Conservation (phyloP, 2,329 filamentous ascomycete species). For the Ceratocystis destructans region DNA sequence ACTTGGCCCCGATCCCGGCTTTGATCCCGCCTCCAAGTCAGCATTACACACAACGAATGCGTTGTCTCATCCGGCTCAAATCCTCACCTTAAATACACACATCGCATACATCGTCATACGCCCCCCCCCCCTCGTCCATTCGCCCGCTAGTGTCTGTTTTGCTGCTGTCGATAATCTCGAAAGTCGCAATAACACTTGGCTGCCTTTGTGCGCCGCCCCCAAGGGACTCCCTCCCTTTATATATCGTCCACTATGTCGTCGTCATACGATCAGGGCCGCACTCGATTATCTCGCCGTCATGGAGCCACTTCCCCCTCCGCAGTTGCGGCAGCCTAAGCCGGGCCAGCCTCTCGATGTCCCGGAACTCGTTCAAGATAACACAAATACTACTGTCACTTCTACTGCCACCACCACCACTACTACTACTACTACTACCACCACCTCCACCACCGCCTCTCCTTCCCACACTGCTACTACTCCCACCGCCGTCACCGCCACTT, state of each 20-base stretch:
- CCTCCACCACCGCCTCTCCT: no score
- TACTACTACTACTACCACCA: no score
- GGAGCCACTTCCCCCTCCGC: conserved; percentile 19
- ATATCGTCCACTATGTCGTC: conserved; percentile 18
- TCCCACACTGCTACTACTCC: no score
- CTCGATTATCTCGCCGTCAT: conserved; percentile 18
- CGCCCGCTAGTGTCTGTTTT: conserved; percentile 1
- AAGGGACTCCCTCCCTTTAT: conserved; percentile 14
- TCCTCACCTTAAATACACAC: neutral
- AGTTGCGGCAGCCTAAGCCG: conserved; percentile 19
- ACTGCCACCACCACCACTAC: no score
- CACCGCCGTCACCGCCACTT: no score
- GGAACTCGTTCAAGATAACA: neutral
- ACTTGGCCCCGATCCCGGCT: neutral
- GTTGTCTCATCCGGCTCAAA: neutral
- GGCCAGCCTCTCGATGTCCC: conserved; percentile 17
- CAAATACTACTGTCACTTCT: neutral
- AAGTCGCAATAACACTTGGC: conserved; percentile 7
- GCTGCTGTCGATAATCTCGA: conserved; percentile 9
- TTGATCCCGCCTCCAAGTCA: neutral
- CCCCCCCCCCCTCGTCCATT: neutral
- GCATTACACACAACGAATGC: neutral
- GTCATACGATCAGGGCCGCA: conserved; percentile 19
- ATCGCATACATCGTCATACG: neutral
- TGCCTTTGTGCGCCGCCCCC: conserved; percentile 16